phyloP scores from a whole-genome alignment of 208 protist species.

The Trypanosomatidae sp. region DNA sequence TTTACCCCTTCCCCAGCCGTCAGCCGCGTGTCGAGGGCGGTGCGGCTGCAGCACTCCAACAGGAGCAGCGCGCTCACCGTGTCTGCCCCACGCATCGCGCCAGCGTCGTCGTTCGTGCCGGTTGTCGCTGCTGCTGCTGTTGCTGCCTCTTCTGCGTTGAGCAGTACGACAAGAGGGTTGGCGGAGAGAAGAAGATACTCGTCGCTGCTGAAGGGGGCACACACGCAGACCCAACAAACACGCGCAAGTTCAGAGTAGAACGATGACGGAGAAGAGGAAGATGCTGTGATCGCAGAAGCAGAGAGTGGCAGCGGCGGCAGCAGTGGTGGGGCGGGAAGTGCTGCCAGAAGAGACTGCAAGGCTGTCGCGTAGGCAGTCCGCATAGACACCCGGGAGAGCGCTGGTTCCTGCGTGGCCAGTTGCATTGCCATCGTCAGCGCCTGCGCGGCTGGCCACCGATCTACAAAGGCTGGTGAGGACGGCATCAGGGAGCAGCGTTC shows the following conservation, averaged over 20 bases:
- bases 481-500: no score
- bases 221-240: conserved; percentile 33
- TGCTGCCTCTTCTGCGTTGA: conserved; percentile 7
- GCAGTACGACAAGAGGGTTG: conserved; percentile 18
- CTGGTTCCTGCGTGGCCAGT: not conserved
- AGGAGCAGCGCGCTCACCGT: conserved; percentile 7
- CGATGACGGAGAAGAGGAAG: no score
- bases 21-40: conserved; percentile 4
- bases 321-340: conserved; percentile 6
- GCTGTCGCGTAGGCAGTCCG: conserved; percentile 2
- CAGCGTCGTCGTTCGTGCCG: not conserved
- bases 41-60: conserved; percentile 21
- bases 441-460: conserved; percentile 21
- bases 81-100: not conserved
- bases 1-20: conserved; percentile 9
- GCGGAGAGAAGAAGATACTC: conserved; percentile 24
- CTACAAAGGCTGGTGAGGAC: no score
- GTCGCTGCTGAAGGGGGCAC: conserved; percentile 6
- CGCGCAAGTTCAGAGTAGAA: no score
- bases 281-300: no score
- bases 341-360: conserved; percentile 8
- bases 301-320: conserved; percentile 1
- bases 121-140: no score
- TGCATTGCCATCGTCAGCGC: conserved; percentile 21
- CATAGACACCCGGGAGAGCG: not conserved